Evolutionary conservation across 2,329 filamentous ascomycete genomes (phyloP).

Genomic region (Nigrospora sphaerica): DNA sequence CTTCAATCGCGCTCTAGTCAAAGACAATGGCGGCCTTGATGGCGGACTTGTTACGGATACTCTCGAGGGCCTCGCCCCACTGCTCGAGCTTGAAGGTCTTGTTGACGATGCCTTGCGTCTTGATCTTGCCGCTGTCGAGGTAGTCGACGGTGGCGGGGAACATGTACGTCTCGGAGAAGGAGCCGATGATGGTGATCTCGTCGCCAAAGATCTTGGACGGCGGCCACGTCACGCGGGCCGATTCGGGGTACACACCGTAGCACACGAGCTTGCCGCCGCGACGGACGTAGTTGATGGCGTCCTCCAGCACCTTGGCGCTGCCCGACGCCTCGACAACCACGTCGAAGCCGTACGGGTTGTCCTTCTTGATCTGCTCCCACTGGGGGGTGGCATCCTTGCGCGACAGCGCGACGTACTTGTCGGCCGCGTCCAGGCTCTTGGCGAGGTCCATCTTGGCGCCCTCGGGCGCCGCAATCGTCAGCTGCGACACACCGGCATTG

Average conservation of each 20-base stretch:
- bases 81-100: slow-evolving; percentile 68
- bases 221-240: slow-evolving; percentile 58
- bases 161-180: slow-evolving; percentile 68
- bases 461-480: slow-evolving; percentile 61
- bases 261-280: slow-evolving; percentile 66
- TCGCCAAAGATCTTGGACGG: slow-evolving; percentile 64
- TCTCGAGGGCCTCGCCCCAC: slow-evolving; percentile 62
- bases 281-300: slow-evolving; percentile 64
- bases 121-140: slow-evolving; percentile 53
- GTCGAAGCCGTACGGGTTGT: slow-evolving; percentile 68
- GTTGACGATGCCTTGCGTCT: slow-evolving; percentile 63
- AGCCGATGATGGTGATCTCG: slow-evolving; percentile 67
- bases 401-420: slow-evolving; percentile 47
- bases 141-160: slow-evolving; percentile 50
- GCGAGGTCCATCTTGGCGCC: slow-evolving; percentile 68
- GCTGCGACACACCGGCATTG: slow-evolving; percentile 60
- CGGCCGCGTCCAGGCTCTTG: slow-evolving; percentile 45
- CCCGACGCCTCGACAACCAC: slow-evolving; percentile 62
- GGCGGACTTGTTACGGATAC: slow-evolving; percentile 64
- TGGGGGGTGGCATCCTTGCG: slow-evolving; percentile 48
- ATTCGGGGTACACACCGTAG: slow-evolving; percentile 61
- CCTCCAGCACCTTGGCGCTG: slow-evolving; percentile 60
- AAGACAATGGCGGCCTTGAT: slow-evolving; percentile 71
- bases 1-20: slow-evolving; percentile 33
- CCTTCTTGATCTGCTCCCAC: slow-evolving; percentile 53